Evolutionary conservation across 139 green algal species (phyloP), one percentile per base, ranked within the genome.

Genomic region (Tetratostichococcus sp.): DNA sequence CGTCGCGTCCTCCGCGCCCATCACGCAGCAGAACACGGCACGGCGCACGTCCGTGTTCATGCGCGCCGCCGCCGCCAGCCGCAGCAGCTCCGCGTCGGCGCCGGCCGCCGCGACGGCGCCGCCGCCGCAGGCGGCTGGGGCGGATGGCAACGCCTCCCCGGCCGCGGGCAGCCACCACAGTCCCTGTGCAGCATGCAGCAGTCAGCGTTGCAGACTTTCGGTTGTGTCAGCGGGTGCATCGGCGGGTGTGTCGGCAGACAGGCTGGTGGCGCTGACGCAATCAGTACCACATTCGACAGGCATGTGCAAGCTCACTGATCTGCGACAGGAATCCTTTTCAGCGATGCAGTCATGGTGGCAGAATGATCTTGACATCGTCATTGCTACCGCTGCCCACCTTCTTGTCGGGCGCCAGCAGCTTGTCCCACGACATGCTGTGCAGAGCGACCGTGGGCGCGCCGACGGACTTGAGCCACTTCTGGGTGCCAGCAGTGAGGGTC

Each of bases 11-110:
- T 92, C 79, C 28, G 59, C 78, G 28, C 91, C 91, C 91, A 97
- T 95, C 31, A 97, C 82, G 2, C 85, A 79, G 74, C 89, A 88
- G 75, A 97, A 97, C 16, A 85, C 83, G 30, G 83, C 77, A 59
- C 86, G 69, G 43, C 87, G 69, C 73, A 82, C 67, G 39, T 86
- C 79, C 19, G 86, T 93, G 75, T 79, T 91, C 89, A 97, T 94
- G 26, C 88, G 79, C 75, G 89, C 79, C 1, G 69, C 62, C 0
- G 86, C 86, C 4, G 92, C 89, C 43, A 95, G 80, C 35, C 70
- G 58, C 39, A 94, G 79, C 75, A 94, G 82, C 77, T 88, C 75
- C 0, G 77, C 79, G 28, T 66, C 81, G 22, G 30, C 73, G 4
- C 35, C 74, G 11, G n/a, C 77, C 16, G 35, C 58, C 71, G 22